Base-by-base conservation (phyloP, 768 basidiomycete genomes). In the Chlorophyllum brunneum region DNA sequence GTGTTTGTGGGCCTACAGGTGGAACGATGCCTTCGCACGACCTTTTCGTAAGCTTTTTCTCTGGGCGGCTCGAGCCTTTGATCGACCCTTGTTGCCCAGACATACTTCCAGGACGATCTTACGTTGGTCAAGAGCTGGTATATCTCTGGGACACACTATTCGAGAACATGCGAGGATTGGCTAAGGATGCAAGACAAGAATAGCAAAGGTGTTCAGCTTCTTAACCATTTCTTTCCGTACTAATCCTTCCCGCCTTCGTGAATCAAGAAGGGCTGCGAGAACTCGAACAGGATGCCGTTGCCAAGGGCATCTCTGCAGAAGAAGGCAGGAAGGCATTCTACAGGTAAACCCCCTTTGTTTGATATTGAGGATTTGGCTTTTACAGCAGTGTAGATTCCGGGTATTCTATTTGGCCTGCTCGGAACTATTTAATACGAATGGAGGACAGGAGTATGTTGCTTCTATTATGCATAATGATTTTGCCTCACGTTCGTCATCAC, bases 391-490 rank as follows among this genome's bases (percentile, higher is more conserved):
- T 52, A 81, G 82, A 55, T 86, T 85, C 63, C 71, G 85, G 13
- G 82, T 86, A 9, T 88, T 88, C 65, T 87, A 83, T 61, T 75
- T 87, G 65, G 82, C 85, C 8, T 85, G 83, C 58, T 80, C 82
- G 1, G 86, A 87, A 61, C 70, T 87, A 43, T 89, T 87, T 62
- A 79, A 69, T 10, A 67, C 82, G 64, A 74, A 85, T 58, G 62
- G 63, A 3, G 85, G 86, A 9, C 72, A 86, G 63, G 77, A 81
- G 75, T 87, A 67, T 69, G 85, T 71, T 8, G n/a, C n/a, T n/a
- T 26, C 11, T 33, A 6, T 29, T 18, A 2, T 31, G 11, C 15
- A 24, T 54, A 48, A 29, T 57, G 60, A 52, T 27, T 59, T 33
- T 29, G n/a, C 27, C 24, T 18, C 11, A 18, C 48, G 6, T 48